Evolutionary conservation across 805 yeast genomes (phyloP).

Genomic region (Lipomyces oligophaga): DNA sequence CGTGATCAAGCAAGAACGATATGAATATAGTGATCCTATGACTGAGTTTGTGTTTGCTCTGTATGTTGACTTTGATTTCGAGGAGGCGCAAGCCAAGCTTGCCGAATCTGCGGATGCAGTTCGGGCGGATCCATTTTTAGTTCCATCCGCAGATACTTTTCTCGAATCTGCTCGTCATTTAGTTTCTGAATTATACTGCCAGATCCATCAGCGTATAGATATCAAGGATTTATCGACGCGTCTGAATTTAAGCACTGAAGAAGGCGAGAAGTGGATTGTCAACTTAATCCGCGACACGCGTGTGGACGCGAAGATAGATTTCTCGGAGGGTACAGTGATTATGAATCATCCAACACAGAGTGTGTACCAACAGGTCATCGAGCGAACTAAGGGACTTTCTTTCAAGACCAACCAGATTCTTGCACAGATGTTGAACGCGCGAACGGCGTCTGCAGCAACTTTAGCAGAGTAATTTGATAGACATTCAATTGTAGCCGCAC

Average conservation of each 20-base stretch:
- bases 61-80: conserved; percentile 58
- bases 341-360: conserved; percentile 53
- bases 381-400: conserved; percentile 61
- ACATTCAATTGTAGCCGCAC: no score
- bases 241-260: conserved; percentile 45
- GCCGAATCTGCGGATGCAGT: conserved; percentile 47
- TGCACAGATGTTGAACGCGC: conserved; percentile 38
- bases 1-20: conserved; percentile 56
- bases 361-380: conserved; percentile 64
- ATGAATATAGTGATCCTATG: conserved; percentile 64
- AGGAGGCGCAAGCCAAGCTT: conserved; percentile 48
- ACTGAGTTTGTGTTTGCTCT: conserved; percentile 54
- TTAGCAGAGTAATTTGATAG: no score
- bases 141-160: conserved; percentile 43
- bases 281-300: conserved; percentile 48
- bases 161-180: conserved; percentile 48
- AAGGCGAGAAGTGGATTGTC: conserved; percentile 52
- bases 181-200: conserved; percentile 51
- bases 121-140: conserved; percentile 56
- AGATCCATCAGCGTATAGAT: conserved; percentile 51
- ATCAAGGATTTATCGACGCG: conserved; percentile 45
- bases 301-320: conserved; percentile 54
- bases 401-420: conserved; percentile 58
- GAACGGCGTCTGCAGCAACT: conserved; percentile 8
- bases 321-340: conserved; percentile 49